Base-by-base conservation (phyloP, 257 asterid genomes). In the Henckelia pumila region DNA sequence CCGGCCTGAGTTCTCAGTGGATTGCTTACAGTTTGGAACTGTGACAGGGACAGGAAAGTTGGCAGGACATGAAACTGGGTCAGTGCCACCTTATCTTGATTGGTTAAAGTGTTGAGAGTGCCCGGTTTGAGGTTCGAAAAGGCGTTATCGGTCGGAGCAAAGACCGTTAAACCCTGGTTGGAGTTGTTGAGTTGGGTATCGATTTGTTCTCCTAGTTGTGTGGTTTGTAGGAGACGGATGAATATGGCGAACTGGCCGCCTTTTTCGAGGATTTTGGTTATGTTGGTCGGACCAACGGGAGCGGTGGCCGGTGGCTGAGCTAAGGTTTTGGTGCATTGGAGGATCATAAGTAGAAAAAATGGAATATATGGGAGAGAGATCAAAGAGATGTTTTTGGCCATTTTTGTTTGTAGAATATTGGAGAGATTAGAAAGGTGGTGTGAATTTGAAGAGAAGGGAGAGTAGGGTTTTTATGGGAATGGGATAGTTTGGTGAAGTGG, bases 1-100 rank as follows among this genome's bases (percentile, higher is more conserved):
- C 98, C 97, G 67, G 96, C 98, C 69, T 92, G 97, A 0, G 97
- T 92, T 74, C 92, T 71, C 26, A 89, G 69, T 0, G 98, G 98
- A 30, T 89, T 92, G 74, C 93, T 92, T 2, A 88, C 87, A 4
- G 97, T 92, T 67, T 92, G 97, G 80, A 92, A 92, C 61, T 87
- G 92, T 0, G 96, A 52, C 71, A 68, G 64, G 56, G 98, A 70
- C 44, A 87, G 76, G 32, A 80, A 83, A 20, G 67, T 63, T 0
- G 98, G 92, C 7, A 92, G 30, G n/a, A 89, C 71, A 68, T 92
- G 98, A 73, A 80, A 92, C 22, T 89, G 97, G 0, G 86, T 40
- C 4, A 92, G 60, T 0, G 84, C 68, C 11, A 86, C 97, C 52
- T 89, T 85, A 63, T 92, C 87, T 65, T 92, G 93, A 70, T 86